Conservation (phyloP, 306 rosid genomes). For the Acmispon strigosus region DNA sequence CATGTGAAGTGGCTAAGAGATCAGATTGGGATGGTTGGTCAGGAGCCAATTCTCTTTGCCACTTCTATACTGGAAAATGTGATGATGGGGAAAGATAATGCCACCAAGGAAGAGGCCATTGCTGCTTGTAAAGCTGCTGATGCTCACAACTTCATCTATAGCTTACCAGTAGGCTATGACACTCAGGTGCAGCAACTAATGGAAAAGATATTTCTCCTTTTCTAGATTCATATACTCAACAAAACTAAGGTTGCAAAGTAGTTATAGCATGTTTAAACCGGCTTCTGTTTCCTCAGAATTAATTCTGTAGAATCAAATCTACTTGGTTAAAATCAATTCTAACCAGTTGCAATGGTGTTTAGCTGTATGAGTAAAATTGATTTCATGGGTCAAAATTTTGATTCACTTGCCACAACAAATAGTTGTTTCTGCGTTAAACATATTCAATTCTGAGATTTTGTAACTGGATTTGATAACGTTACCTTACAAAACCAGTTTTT, state of each 20-base stretch:
- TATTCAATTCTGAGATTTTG: too few relatives aligned
- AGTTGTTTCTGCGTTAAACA: too few relatives aligned
- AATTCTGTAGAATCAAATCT: too few relatives aligned
- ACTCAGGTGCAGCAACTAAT: constrained; percentile 51
- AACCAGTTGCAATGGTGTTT: too few relatives aligned
- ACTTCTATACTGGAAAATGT: constrained; percentile 73
- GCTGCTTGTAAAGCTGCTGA: constrained; percentile 79
- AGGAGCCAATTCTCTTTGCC: constrained; percentile 84
- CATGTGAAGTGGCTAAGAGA: constrained; percentile 82
- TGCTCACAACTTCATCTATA: constrained; percentile 70
- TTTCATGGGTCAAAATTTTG: too few relatives aligned
- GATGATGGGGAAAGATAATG: constrained; percentile 84
- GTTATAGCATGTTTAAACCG: too few relatives aligned
- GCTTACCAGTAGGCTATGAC: constrained; percentile 70
- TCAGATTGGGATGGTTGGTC: constrained; percentile 92
- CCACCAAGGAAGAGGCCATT: constrained; percentile 72
- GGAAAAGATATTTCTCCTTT: background rate
- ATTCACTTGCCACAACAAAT: too few relatives aligned
- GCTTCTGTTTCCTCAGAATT: too few relatives aligned
- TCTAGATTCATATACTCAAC: background rate
- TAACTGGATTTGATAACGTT: too few relatives aligned
- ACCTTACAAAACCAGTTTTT: too few relatives aligned
- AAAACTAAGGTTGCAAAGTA: background rate
- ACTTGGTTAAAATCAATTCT: too few relatives aligned
- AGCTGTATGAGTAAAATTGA: too few relatives aligned